phyloP scores from a whole-genome alignment of 352 stramenopile genomes.

The Pythium insidiosum region DNA sequence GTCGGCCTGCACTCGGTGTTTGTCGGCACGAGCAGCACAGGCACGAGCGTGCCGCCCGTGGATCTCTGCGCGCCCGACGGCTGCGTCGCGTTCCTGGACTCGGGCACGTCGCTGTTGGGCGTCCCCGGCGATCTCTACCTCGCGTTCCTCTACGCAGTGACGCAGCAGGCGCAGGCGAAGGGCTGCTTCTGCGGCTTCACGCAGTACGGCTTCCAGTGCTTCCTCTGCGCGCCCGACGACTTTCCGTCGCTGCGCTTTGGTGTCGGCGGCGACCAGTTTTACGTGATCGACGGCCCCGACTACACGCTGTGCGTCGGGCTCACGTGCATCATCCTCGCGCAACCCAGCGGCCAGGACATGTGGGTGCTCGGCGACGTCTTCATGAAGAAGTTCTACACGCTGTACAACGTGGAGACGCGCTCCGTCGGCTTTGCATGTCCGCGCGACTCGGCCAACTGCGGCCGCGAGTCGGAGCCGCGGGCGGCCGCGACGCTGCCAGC shows the following conservation, averaged over 20 bases:
- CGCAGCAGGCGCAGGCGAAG: conserved; percentile 43
- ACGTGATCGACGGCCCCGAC: conserved; percentile 52
- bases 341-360: conserved; percentile 78
- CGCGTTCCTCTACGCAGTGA: conserved; percentile 62
- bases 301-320: conserved; percentile 76
- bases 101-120: conserved; percentile 94
- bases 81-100: conserved; percentile 93
- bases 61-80: too few relatives aligned
- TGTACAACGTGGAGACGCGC: conserved; percentile 88
- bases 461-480: conserved; percentile 23
- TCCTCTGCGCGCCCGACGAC: conserved; percentile 50
- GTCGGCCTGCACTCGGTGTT: conserved; percentile 59
- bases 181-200: conserved; percentile 77
- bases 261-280: conserved; percentile 52
- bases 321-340: conserved; percentile 69
- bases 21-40: conserved; percentile 28
- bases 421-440: conserved; percentile 80
- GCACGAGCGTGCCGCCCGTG: too few relatives aligned
- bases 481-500: conserved; percentile 5
- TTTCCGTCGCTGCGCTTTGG: conserved; percentile 64
- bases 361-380: conserved; percentile 98
- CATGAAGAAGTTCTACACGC: conserved; percentile 93
- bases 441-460: conserved; percentile 33
- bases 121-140: conserved; percentile 83
- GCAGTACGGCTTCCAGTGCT: conserved; percentile 79